A percentile compares a stretch with the other conserved stretches of the same genome.
phyloP scores from a whole-genome alignment of 2,329 filamentous ascomycete genomes.

The Talaromyces islandicus region DNA sequence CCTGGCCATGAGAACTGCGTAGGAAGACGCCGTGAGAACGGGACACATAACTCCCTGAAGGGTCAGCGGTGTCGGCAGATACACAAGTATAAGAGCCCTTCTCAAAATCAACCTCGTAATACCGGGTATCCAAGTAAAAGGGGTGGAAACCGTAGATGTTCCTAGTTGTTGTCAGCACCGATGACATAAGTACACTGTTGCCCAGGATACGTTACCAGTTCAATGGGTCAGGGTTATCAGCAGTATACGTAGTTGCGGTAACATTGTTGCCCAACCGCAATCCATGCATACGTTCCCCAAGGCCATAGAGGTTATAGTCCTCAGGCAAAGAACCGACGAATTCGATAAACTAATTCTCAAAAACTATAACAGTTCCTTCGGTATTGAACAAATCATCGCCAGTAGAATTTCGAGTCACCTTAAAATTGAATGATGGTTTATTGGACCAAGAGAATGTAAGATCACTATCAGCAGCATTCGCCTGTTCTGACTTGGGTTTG shows the following conservation, averaged over 20 bases:
- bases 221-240: conserved; percentile 58
- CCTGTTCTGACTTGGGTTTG: conserved; percentile 45
- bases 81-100: background rate
- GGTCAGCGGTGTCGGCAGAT: conserved; percentile 45
- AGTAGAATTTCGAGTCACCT: conserved; percentile 50
- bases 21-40: conserved; percentile 69
- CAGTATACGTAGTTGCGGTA: conserved; percentile 62
- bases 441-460: conserved; percentile 52
- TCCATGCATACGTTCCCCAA: conserved; percentile 67
- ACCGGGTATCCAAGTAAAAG: conserved; percentile 73
- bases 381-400: conserved; percentile 66
- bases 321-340: conserved; percentile 62
- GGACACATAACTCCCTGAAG: conserved; percentile 55
- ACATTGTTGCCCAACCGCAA: conserved; percentile 66
- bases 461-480: conserved; percentile 26
- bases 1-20: conserved; percentile 70
- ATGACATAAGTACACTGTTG: background rate
- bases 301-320: conserved; percentile 69
- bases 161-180: conserved; percentile 11
- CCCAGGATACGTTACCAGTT: conserved; percentile 20
- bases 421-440: conserved; percentile 52
- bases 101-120: conserved; percentile 36
- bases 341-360: conserved; percentile 73
- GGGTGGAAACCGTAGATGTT: conserved; percentile 75
- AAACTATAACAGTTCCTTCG: conserved; percentile 58